Conservation (phyloP, 371 early-diverging fungal species). For the Apophysomyces elegans region DNA sequence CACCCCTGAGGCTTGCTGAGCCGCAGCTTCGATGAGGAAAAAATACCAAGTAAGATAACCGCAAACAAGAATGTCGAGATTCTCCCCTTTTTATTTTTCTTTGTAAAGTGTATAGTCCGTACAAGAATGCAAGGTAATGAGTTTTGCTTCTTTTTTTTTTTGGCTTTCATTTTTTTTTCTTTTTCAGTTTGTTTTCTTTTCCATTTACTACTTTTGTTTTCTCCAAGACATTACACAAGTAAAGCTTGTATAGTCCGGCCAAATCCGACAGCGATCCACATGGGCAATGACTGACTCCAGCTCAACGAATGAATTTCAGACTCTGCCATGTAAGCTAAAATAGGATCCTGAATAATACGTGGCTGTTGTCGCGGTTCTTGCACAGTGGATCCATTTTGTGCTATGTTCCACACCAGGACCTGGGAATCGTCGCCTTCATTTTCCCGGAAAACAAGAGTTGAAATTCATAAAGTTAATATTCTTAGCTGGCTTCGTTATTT, state of each 20-base stretch:
- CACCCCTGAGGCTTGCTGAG: not conserved
- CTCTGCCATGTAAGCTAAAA: constrained; percentile 63
- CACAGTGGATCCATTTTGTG: constrained; percentile 29
- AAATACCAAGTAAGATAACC: not conserved
- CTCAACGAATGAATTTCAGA: constrained; percentile 66
- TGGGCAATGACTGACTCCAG: constrained; percentile 63
- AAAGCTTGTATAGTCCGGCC: constrained; percentile 59
- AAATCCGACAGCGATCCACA: constrained; percentile 72
- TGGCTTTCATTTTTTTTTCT: not conserved
- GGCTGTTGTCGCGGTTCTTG: constrained; percentile 21
- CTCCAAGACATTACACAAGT: constrained; percentile 22
- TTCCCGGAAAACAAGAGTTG: not conserved
- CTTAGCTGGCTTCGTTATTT: not conserved
- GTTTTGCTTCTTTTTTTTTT: too few relatives aligned
- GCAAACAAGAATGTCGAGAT: too few relatives aligned
- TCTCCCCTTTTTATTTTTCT: too few relatives aligned
- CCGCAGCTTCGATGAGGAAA: not conserved
- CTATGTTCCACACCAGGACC: constrained; percentile 75
- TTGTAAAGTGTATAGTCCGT: too few relatives aligned
- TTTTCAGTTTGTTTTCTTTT: not conserved
- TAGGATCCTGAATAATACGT: constrained; percentile 55
- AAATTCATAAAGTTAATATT: not conserved
- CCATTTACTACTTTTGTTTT: not conserved
- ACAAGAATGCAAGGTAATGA: too few relatives aligned
- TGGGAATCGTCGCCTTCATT: constrained; percentile 67